A percentile compares a stretch with the other conserved stretches of the same genome.
Conservation (phyloP, 2,329 filamentous ascomycete species). For the Xylariaceae sp. region DNA sequence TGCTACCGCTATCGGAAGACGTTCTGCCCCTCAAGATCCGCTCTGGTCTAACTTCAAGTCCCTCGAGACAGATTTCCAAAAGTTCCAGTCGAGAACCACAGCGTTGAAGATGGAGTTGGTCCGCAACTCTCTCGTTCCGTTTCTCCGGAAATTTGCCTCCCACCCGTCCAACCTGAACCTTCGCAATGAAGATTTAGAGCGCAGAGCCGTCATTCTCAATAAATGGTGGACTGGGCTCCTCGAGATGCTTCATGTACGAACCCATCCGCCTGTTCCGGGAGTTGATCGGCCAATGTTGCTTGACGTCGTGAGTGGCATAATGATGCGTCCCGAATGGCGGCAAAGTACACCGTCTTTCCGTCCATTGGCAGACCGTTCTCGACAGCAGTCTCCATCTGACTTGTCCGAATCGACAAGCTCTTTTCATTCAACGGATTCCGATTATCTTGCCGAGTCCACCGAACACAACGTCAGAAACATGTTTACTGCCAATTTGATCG, state of each 20-base stretch:
- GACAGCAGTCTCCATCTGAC: conserved; percentile 42
- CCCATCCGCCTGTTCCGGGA: conserved; percentile 65
- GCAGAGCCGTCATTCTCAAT: conserved; percentile 71
- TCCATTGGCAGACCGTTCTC: conserved; percentile 48
- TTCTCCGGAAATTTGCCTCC: conserved; percentile 63
- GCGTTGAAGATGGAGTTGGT: conserved; percentile 71
- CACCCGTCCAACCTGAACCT: conserved; percentile 61
- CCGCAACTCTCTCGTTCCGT: conserved; percentile 66
- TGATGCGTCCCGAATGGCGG: conserved; percentile 86
- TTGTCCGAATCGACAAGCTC: conserved; percentile 62
- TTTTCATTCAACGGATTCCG: conserved; percentile 48
- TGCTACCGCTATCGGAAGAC: conserved; percentile 6
- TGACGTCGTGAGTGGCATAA: conserved; percentile 72
- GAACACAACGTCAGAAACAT: conserved; percentile 86
- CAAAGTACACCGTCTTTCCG: conserved; percentile 63
- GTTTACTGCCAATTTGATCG: conserved; percentile 73
- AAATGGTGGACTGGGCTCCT: conserved; percentile 86
- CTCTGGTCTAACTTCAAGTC: conserved; percentile 52
- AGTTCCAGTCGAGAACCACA: conserved; percentile 66
- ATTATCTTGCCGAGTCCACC: conserved; percentile 58
- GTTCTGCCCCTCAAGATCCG: conserved; percentile 40
- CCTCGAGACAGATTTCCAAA: conserved; percentile 43
- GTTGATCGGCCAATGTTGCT: conserved; percentile 78
- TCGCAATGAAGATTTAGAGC: conserved; percentile 75
- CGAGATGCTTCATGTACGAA: conserved; percentile 67